A percentile compares a stretch with the other conserved stretches of the same genome.
These are phyloP conservation scores for Lanmaoa rubissima DNA, from an alignment of 768 basidiomycete species.

Conservation along the genomic window DNA sequence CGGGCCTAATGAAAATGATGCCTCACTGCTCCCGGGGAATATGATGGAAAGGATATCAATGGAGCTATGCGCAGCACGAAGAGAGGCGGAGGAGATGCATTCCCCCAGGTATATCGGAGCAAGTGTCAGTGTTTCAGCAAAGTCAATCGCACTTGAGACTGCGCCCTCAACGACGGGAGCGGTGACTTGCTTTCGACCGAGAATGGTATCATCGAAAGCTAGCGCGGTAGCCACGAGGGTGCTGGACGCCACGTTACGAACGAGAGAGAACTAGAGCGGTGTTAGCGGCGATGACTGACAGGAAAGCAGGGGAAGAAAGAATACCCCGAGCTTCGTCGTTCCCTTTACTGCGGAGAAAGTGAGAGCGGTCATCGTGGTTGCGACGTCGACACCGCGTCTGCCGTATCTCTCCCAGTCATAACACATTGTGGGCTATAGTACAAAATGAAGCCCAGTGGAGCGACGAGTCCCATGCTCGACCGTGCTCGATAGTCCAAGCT, in stretches of 20 bases:
- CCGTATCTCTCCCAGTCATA: conserved; percentile 41
- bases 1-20: conserved; percentile 76
- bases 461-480: conserved; percentile 23
- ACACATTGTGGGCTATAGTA: conserved; percentile 23
- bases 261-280: conserved; percentile 60
- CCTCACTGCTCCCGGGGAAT: conserved; percentile 74
- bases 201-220: conserved; percentile 63
- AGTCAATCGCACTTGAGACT: conserved; percentile 57
- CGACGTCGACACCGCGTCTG: conserved; percentile 64
- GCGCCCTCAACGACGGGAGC: conserved; percentile 57
- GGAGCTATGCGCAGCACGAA: conserved; percentile 71
- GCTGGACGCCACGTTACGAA: conserved; percentile 56
- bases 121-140: conserved; percentile 70
- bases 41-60: conserved; percentile 71
- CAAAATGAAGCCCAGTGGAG: conserved; percentile 6
- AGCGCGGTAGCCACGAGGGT: conserved; percentile 58
- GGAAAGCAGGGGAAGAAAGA: conserved; percentile 24
- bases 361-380: conserved; percentile 58
- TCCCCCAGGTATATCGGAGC: conserved; percentile 74
- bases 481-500: neutral
- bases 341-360: conserved; percentile 67
- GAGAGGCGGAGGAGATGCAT: conserved; percentile 71
- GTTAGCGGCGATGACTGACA: conserved; percentile 7
- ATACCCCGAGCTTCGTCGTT: conserved; percentile 67
- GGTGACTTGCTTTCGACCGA: conserved; percentile 58